Evolutionary conservation across 805 yeast genomes (phyloP).

Genomic region (Zygosaccharomyces lentus): DNA sequence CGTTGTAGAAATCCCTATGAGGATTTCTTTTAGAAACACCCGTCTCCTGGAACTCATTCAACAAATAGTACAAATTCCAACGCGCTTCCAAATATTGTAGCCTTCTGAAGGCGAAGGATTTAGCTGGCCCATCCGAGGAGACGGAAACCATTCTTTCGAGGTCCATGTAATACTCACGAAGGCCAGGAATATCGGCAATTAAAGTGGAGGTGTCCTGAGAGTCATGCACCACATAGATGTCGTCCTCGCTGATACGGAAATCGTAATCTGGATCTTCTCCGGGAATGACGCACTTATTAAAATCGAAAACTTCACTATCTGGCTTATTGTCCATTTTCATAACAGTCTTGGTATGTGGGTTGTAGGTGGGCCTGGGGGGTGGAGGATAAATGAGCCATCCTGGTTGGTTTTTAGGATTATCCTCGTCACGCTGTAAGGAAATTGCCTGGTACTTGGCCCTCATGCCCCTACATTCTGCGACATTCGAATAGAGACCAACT

Average conservation of each 20-base stretch:
- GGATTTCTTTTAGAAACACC: conserved; percentile 89
- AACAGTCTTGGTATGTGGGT: conserved; percentile 53
- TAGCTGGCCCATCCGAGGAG: conserved; percentile 93
- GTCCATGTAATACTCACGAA: conserved; percentile 82
- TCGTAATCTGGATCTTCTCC: conserved; percentile 50
- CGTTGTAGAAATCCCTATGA: conserved; percentile 67
- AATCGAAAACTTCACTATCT: conserved; percentile 42
- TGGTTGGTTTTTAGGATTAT: conserved; percentile 77
- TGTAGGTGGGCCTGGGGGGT: conserved; percentile 90
- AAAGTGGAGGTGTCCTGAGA: conserved; percentile 35
- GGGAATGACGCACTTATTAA: conserved; percentile 42
- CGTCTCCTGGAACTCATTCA: conserved; percentile 90
- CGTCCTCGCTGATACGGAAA: conserved; percentile 53
- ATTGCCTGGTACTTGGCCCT: conserved; percentile 70
- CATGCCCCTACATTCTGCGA: conserved; percentile 61
- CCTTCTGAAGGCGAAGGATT: conserved; percentile 92
- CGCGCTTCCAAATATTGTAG: conserved; percentile 92
- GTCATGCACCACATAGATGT: conserved; percentile 59
- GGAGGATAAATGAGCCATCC: conserved; percentile 84
- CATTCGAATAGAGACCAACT: conserved; percentile 56
- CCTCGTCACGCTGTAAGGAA: conserved; percentile 67
- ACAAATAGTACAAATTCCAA: conserved; percentile 84
- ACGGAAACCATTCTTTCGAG: conserved; percentile 66
- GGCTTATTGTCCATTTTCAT: conserved; percentile 39
- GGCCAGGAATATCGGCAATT: conserved; percentile 66